Evolutionary conservation across 2,329 filamentous ascomycete genomes (phyloP).

Genomic region (Sclerotiophoma versabilis): DNA sequence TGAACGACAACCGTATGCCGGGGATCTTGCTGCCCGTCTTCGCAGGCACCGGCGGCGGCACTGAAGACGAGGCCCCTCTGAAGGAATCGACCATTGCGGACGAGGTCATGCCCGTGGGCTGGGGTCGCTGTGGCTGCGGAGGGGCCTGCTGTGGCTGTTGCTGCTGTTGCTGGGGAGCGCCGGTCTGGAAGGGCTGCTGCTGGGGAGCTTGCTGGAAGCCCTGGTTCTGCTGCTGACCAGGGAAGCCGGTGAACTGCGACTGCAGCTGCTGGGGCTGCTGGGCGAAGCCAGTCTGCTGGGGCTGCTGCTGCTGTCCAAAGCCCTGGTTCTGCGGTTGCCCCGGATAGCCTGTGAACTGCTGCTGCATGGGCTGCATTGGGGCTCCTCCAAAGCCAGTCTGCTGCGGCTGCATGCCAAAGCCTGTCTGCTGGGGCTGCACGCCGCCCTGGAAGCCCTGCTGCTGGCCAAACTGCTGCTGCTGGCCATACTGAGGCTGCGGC

Average conservation of each 20-base stretch:
- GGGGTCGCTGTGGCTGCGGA: constrained; percentile 56
- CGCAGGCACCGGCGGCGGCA: constrained; percentile 69
- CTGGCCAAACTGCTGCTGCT: constrained; percentile 54
- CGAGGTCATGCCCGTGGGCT: constrained; percentile 68
- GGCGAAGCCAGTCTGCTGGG: constrained; percentile 16
- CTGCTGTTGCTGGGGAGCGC: constrained; percentile 64
- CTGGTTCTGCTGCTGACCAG: constrained; percentile 51
- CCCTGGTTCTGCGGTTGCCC: constrained; percentile 55
- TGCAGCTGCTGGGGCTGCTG: constrained; percentile 51
- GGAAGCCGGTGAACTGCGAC: constrained; percentile 58
- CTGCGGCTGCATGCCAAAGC: constrained; percentile 63
- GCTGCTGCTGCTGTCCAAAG: constrained; percentile 54
- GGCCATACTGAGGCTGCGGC: constrained; percentile 59
- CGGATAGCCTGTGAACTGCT: constrained; percentile 58
- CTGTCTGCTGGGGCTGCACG: constrained; percentile 59
- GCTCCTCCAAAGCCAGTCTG: constrained; percentile 63
- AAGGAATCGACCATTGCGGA: constrained; percentile 71
- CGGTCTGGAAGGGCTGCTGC: constrained; percentile 49
- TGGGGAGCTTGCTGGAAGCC: constrained; percentile 61
- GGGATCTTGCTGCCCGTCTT: constrained; percentile 79
- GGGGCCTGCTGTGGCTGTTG: constrained; percentile 64
- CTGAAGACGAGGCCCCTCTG: constrained; percentile 48
- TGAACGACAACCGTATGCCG: constrained; percentile 92
- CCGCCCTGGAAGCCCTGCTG: constrained; percentile 62
- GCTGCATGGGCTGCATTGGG: constrained; percentile 60